A percentile compares a stretch with the other conserved stretches of the same genome.
phyloP scores from a whole-genome alignment of 106 monocot species.

The Agapanthus africanus region DNA sequence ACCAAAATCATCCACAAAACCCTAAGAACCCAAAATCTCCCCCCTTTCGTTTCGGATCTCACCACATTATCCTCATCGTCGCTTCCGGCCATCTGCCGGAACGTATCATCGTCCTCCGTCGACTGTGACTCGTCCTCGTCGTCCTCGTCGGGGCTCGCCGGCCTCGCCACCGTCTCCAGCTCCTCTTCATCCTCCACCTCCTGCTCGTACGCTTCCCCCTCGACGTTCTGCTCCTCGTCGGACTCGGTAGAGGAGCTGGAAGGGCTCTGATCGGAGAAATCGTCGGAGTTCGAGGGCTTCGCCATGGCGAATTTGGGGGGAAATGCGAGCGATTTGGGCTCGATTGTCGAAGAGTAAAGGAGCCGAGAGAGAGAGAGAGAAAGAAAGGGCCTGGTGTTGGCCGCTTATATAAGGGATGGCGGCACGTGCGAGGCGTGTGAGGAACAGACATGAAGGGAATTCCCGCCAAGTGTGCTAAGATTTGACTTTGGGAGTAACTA shows the following conservation, averaged over 20 bases:
- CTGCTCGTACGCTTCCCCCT: neutral
- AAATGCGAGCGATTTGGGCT: too few species aligned
- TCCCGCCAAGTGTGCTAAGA: too few species aligned
- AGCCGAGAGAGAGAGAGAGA: too few species aligned
- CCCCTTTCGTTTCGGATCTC: neutral
- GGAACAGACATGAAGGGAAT: too few species aligned
- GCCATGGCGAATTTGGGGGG: too few species aligned
- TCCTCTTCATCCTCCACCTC: constrained; percentile 64
- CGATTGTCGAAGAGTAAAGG: too few species aligned
- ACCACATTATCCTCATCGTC: constrained; percentile 23
- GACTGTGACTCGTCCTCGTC: constrained; percentile 29
- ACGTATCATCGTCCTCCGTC: constrained; percentile 34
- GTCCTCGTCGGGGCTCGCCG: constrained; percentile 39
- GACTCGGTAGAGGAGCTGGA: constrained; percentile 28
- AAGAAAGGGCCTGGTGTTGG: too few species aligned
- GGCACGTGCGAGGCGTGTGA: too few species aligned
- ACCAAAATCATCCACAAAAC: neutral
- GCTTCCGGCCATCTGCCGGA: constrained; percentile 11
- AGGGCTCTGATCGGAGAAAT: constrained; percentile 36
- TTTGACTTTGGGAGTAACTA: too few species aligned
- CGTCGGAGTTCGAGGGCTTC: constrained; percentile 32
- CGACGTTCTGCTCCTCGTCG: constrained; percentile 17
- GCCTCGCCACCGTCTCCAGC: constrained; percentile 51
- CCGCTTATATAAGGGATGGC: too few species aligned
- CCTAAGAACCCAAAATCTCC: neutral